phyloP scores from a whole-genome alignment of 192 early-diverging fungal genomes.

The Paraglomus brasilianum region DNA sequence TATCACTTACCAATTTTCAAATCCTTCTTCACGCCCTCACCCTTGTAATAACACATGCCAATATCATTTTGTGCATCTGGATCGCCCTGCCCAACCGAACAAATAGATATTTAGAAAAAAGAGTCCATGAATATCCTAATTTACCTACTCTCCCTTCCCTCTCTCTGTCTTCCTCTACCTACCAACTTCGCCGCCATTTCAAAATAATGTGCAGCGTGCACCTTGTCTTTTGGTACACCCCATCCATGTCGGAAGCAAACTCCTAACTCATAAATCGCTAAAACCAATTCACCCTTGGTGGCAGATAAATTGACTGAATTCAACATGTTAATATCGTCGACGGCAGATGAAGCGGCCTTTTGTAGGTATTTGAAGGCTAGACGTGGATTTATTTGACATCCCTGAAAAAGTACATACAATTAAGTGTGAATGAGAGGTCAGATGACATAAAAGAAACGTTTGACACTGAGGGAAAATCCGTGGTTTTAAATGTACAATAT shows the following conservation, averaged over 20 bases:
- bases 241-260: constrained; percentile 79
- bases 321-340: constrained; percentile 57
- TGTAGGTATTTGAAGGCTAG: constrained; percentile 69
- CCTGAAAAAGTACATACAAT: constrained; percentile 31
- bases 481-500: no score
- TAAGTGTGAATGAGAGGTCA: neutral
- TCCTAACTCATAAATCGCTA: constrained; percentile 80
- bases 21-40: constrained; percentile 75
- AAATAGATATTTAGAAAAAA: neutral
- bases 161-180: constrained; percentile 1
- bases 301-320: constrained; percentile 54
- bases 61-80: constrained; percentile 76
- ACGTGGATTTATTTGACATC: constrained; percentile 64
- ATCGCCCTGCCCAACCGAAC: constrained; percentile 53
- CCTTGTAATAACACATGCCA: constrained; percentile 71
- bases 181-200: constrained; percentile 72
- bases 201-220: constrained; percentile 77
- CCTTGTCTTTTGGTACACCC: constrained; percentile 71
- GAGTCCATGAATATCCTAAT: neutral
- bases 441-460: no score
- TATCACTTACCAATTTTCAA: constrained; percentile 44
- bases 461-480: no score
- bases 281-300: constrained; percentile 63
- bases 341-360: constrained; percentile 65
- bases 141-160: neutral